Evolutionary conservation across 495 filamentous ascomycete genomes (phyloP).

Genomic region (Xylaria flabelliformis): DNA sequence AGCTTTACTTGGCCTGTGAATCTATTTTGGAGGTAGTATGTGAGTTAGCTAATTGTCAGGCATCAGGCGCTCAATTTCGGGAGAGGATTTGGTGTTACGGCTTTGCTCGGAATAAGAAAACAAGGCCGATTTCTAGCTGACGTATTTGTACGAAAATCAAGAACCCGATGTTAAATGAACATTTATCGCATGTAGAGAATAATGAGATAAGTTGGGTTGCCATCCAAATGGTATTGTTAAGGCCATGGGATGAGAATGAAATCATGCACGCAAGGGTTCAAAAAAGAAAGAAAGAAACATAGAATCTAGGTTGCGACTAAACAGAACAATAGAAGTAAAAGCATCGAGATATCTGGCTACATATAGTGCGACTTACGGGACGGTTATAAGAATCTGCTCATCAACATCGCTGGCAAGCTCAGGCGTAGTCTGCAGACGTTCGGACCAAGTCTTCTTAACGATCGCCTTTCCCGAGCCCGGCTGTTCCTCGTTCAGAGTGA

Average conservation of each 20-base stretch:
- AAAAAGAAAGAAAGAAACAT: background rate
- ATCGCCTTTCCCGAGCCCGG: slow-evolving; percentile 73
- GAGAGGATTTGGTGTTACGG: background rate
- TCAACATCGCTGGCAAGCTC: slow-evolving; percentile 86
- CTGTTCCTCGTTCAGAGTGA: slow-evolving; percentile 80
- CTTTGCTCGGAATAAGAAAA: background rate
- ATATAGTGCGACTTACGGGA: slow-evolving; percentile 70
- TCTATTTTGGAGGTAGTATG: slow-evolving; percentile 50
- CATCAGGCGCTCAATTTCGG: background rate
- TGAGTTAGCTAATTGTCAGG: slow-evolving; percentile 3
- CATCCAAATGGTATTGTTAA: background rate
- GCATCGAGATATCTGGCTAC: background rate
- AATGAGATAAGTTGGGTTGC: background rate
- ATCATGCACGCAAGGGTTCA: background rate
- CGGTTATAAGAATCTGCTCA: slow-evolving; percentile 89
- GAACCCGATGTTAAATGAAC: background rate
- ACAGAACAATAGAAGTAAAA: slow-evolving; percentile 22
- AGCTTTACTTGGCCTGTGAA: slow-evolving; percentile 94
- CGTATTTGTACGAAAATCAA: background rate
- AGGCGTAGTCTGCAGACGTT: slow-evolving; percentile 72
- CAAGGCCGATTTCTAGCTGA: background rate
- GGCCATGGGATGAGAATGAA: background rate
- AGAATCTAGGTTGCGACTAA: background rate
- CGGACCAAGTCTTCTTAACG: slow-evolving; percentile 88
- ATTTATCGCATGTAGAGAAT: background rate